Evolutionary conservation across 345 rosid genomes (phyloP).

Genomic region (Geranium rotundifolium): DNA sequence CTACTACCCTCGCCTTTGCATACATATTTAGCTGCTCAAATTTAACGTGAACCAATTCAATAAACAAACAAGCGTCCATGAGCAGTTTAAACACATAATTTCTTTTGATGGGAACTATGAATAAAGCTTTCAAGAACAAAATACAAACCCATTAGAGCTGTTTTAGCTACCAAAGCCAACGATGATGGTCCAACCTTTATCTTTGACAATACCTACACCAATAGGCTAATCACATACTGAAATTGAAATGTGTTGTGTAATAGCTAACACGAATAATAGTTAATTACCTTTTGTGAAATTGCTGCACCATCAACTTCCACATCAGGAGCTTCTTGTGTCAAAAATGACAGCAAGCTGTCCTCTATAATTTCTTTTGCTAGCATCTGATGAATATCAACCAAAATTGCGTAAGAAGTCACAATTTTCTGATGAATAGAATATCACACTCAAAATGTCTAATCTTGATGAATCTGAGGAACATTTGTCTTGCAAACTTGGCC

Average conservation of each 20-base stretch:
- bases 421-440: neutral
- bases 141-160: slow-evolving; percentile 66
- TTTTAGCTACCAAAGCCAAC: slow-evolving; percentile 69
- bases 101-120: too few species aligned
- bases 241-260: neutral
- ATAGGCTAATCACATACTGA: slow-evolving; percentile 9
- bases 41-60: slow-evolving; percentile 1
- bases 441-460: neutral
- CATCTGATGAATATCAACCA: slow-evolving; percentile 41
- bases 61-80: too few species aligned
- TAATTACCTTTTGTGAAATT: slow-evolving; percentile 45
- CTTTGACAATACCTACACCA: slow-evolving; percentile 54
- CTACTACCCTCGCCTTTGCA: slow-evolving; percentile 81
- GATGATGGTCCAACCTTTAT: slow-evolving; percentile 75
- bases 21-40: slow-evolving; percentile 67
- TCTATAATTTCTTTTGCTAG: slow-evolving; percentile 82
- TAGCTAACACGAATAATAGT: slow-evolving; percentile 6
- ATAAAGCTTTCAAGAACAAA: too few species aligned
- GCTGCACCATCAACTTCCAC: slow-evolving; percentile 33
- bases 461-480: too few species aligned
- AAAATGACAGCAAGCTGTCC: slow-evolving; percentile 64
- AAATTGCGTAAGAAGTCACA: slow-evolving; percentile 7
- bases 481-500: too few species aligned
- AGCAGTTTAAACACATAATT: too few species aligned
- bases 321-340: slow-evolving; percentile 48